These are phyloP conservation scores for Golubevia sp. DNA, from an alignment of 1,284 basidiomycete species.

Conservation along the genomic window DNA sequence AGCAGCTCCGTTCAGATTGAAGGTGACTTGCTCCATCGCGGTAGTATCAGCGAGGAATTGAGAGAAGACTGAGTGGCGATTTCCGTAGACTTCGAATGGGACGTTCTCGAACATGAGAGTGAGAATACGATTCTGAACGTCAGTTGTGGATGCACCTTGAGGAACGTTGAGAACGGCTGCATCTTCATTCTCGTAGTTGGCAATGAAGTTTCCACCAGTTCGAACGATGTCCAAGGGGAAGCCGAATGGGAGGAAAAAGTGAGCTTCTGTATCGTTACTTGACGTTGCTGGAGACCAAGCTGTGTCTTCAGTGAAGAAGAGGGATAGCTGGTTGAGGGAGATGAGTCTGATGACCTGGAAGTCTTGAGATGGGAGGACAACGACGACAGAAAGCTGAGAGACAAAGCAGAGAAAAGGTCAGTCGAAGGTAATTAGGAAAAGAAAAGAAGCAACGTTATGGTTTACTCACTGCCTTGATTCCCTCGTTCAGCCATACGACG, in stretches of 20 bases:
- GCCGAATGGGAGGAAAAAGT: slow-evolving; percentile 56
- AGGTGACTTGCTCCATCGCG: slow-evolving; percentile 27
- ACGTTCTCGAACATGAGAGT: slow-evolving; percentile 51
- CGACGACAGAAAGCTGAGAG: slow-evolving; percentile 33
- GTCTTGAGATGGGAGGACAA: slow-evolving; percentile 43
- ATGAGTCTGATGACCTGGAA: slow-evolving; percentile 54
- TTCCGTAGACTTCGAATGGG: slow-evolving; percentile 34
- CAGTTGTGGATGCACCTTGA: slow-evolving; percentile 40
- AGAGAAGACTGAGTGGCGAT: slow-evolving; percentile 42
- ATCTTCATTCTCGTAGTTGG: slow-evolving; percentile 37
- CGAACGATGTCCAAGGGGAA: slow-evolving; percentile 54
- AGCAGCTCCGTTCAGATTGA: slow-evolving; percentile 46
- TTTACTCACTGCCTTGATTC: slow-evolving; percentile 51
- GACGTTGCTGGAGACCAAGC: slow-evolving; percentile 36
- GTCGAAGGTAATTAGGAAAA: too few species aligned
- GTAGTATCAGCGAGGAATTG: slow-evolving; percentile 56
- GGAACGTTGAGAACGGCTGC: slow-evolving; percentile 51
- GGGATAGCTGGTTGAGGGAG: slow-evolving; percentile 51
- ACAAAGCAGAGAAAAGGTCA: too few species aligned
- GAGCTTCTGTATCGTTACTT: slow-evolving; percentile 40
- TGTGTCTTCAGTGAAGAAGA: slow-evolving; percentile 40
- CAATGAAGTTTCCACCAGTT: slow-evolving; percentile 45
- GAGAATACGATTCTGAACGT: slow-evolving; percentile 48
- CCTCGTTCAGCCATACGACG: slow-evolving; percentile 58
- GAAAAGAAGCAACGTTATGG: too few species aligned